Conservation (phyloP, 2,329 filamentous ascomycete genomes). For the Diplodia mutila region DNA sequence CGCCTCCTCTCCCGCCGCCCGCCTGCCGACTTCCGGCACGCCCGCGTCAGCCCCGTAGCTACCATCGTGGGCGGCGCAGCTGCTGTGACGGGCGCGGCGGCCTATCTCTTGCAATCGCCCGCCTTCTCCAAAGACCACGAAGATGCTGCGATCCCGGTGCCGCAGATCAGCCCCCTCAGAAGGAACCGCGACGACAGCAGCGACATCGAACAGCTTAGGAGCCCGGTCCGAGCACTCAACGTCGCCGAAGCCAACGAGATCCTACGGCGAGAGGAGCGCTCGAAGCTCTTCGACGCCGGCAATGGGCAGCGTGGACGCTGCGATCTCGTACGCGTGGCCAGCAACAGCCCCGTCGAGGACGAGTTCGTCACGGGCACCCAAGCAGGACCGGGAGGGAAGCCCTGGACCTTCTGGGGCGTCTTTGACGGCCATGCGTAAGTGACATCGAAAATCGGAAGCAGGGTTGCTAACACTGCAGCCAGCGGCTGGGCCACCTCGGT, state of each 20-base stretch:
- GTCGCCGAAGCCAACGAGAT: neutral
- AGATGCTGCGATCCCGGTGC: neutral
- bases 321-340: slow-evolving; percentile 20
- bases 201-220: neutral
- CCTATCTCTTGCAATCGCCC: neutral
- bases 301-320: slow-evolving; percentile 5
- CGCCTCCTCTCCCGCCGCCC: neutral
- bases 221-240: slow-evolving; percentile 10
- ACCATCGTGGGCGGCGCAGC: neutral
- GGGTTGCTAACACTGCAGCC: neutral
- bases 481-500: slow-evolving; percentile 51
- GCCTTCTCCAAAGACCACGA: neutral
- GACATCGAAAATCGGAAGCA: too few relatives aligned
- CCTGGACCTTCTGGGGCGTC: slow-evolving; percentile 49
- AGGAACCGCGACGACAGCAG: neutral
- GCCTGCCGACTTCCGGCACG: neutral
- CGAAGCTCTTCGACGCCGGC: slow-evolving; percentile 8
- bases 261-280: neutral
- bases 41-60: slow-evolving; percentile 4
- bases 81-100: neutral
- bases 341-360: slow-evolving; percentile 34
- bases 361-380: slow-evolving; percentile 36
- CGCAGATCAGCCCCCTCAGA: neutral
- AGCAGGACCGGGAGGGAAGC: slow-evolving; percentile 35
- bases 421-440: slow-evolving; percentile 57